Conservation (phyloP, 2,329 filamentous ascomycete species). For the Seiridium unicorne region DNA sequence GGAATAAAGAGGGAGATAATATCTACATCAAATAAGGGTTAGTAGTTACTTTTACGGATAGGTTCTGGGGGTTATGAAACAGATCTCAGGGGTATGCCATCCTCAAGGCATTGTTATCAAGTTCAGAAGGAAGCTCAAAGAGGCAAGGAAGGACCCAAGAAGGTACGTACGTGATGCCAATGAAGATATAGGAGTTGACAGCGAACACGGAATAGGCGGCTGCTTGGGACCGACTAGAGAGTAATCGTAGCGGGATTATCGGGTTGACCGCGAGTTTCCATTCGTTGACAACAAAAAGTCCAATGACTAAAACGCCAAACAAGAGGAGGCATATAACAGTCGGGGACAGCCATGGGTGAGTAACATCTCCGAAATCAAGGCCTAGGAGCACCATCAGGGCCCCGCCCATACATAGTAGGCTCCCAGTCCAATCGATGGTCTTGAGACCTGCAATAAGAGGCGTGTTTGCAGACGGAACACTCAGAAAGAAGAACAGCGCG, state of each 20-base stretch:
- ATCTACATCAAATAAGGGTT: too few species aligned
- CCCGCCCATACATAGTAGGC: slow-evolving; percentile 59
- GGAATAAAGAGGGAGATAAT: slow-evolving; percentile 70
- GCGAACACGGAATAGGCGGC: slow-evolving; percentile 50
- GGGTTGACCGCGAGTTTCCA: slow-evolving; percentile 63
- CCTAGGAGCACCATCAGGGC: slow-evolving; percentile 70
- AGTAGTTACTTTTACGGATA: too few species aligned
- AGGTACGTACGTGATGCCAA: slow-evolving; percentile 55
- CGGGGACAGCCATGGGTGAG: slow-evolving; percentile 59
- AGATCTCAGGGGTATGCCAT: too few species aligned
- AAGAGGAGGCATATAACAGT: slow-evolving; percentile 62
- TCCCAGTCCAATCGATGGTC: slow-evolving; percentile 61
- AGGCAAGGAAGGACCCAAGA: too few species aligned
- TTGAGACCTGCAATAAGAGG: slow-evolving; percentile 60
- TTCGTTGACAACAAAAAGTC: slow-evolving; percentile 59
- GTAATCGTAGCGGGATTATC: slow-evolving; percentile 66
- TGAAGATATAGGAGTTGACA: slow-evolving; percentile 56
- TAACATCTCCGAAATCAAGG: slow-evolving; percentile 66
- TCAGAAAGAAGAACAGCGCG: slow-evolving; percentile 60
- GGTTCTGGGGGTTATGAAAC: too few species aligned
- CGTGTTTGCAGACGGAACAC: slow-evolving; percentile 66
- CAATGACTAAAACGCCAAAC: slow-evolving; percentile 51
- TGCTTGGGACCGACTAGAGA: slow-evolving; percentile 52
- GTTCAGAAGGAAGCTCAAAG: too few species aligned
- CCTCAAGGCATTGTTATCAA: too few species aligned